Base-by-base conservation (phyloP, 306 rosid genomes). In the Oemleria cerasiformis region DNA sequence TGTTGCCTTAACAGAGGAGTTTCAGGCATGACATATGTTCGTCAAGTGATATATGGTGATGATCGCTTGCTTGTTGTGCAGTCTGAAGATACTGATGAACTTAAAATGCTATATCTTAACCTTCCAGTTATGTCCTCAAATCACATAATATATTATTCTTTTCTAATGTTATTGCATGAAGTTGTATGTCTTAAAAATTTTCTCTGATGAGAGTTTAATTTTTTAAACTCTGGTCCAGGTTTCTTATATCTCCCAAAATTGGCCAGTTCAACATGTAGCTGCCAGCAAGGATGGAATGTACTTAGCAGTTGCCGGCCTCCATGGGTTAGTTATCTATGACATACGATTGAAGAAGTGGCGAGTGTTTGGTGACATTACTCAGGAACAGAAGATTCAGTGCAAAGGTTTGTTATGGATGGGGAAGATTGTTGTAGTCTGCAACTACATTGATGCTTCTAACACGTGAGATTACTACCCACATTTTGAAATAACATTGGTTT, bases 1-100 rank as follows among this genome's bases (percentile, higher is more conserved):
- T 94, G 98, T 82, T 94, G 96, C 80, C 98, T 91, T 74, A 91
- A 90, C 78, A 87, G 97, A 91, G 98, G 98, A 75, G 92, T 94
- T 83, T 91, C 98, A 57, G 92, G 97, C 80, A 78, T 92, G 74
- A 84, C 97, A 38, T 89, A 82, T 79, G 84, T 84, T 65, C 96
- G 96, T 20, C 98, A 94, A 87, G 97, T 94, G 74, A 91, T 94
- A 75, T 88, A 83, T 66, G 97, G 98, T 71, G 97, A 84, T 73
- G 95, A 94, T 65, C 92, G 97, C 25, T 72, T 94, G 61, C 96
- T 94, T 58, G 76, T 89, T 54, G 97, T 94, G 78, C 97, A 94
- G 78, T 91, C 97, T 72, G 98, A 89, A 84, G 98, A 94, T 83
- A 89, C 96, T 1, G 92, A 94, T 38, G 98, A 94, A 65, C 98